Conservation (phyloP, 495 filamentous ascomycete species). For the Pseudevernia furfuracea region DNA sequence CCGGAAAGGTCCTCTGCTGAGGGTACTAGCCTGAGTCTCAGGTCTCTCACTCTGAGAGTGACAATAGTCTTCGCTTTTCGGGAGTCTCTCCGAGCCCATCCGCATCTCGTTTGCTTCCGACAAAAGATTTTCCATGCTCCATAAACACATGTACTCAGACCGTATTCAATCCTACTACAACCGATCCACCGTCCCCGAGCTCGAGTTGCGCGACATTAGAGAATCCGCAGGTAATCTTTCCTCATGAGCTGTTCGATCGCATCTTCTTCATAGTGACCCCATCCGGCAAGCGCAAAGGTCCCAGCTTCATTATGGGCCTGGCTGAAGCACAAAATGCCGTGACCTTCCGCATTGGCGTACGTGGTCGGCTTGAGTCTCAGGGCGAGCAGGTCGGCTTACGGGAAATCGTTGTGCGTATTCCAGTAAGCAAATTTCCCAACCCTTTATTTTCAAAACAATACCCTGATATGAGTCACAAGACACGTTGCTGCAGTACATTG, state of each 20-base stretch:
- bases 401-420: background rate
- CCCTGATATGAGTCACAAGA: background rate
- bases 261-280: background rate
- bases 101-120: background rate
- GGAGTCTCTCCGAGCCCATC: background rate
- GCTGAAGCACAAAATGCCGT: background rate
- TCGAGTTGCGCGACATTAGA: background rate
- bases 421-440: background rate
- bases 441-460: background rate
- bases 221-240: background rate
- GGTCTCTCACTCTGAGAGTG: background rate
- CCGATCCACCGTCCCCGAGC: background rate
- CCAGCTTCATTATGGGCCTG: conserved; percentile 1
- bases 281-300: background rate
- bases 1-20: background rate
- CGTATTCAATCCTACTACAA: background rate
- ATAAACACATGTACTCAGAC: background rate
- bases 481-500: background rate
- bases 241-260: background rate
- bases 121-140: background rate
- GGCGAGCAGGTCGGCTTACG: background rate
- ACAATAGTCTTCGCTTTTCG: background rate
- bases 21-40: background rate
- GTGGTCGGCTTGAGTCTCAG: background rate
- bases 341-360: background rate